Conservation (phyloP, 441 rosid genomes). For the Jatropha podagrica region DNA sequence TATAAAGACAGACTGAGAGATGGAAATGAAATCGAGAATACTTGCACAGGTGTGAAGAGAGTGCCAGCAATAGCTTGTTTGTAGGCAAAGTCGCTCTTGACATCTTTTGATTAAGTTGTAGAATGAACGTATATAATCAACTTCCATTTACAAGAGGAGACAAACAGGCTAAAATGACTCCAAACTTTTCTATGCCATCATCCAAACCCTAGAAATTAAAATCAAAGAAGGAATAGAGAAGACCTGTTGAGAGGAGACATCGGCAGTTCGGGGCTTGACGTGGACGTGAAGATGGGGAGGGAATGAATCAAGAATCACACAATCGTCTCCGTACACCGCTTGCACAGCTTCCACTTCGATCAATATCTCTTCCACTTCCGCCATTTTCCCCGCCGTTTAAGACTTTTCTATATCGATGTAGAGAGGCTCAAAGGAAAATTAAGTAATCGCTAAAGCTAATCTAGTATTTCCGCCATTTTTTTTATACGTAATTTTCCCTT, state of each 20-base stretch:
- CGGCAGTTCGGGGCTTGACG: slow-evolving; percentile 81
- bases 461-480: too few species aligned
- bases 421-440: background rate
- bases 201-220: background rate
- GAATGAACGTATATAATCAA: background rate
- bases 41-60: background rate
- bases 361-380: slow-evolving; percentile 55
- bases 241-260: slow-evolving; percentile 89
- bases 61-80: background rate
- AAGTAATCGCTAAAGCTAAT: too few species aligned
- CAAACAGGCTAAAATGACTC: background rate
- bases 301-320: slow-evolving; percentile 48
- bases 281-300: slow-evolving; percentile 75
- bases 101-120: background rate
- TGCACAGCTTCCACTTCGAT: slow-evolving; percentile 78
- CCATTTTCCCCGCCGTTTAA: slow-evolving; percentile 27
- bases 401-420: background rate
- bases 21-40: background rate
- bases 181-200: background rate
- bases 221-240: background rate
- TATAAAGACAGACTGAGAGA: background rate
- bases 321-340: slow-evolving; percentile 74
- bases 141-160: background rate
- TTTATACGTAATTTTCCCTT: too few species aligned
- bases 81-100: background rate